These are phyloP conservation scores for Asparagopsis taxiformis DNA, from an alignment of 31 red algal genomes.

Conservation along the genomic window DNA sequence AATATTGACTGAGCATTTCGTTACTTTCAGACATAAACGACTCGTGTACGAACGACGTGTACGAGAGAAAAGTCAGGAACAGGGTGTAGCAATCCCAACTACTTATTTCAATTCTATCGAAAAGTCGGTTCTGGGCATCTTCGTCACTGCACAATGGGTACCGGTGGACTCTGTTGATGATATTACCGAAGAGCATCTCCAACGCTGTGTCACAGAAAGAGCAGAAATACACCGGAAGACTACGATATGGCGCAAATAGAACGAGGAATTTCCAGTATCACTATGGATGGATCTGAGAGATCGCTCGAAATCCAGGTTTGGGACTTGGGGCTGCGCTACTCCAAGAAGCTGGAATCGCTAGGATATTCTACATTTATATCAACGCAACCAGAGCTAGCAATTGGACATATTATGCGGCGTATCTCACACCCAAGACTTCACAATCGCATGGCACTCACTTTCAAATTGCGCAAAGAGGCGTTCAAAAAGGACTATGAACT, in stretches of 20 bases:
- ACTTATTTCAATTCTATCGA: too few species aligned
- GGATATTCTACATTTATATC: background rate
- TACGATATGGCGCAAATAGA: constrained; percentile 20
- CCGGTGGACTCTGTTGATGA: constrained; percentile 5
- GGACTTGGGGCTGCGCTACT: background rate
- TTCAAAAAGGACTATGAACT: background rate
- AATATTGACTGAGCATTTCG: too few species aligned
- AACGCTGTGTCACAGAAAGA: background rate
- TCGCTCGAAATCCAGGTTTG: background rate
- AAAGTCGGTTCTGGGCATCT: too few species aligned
- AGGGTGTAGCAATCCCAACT: too few species aligned
- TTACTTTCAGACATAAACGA: too few species aligned
- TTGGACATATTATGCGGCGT: background rate
- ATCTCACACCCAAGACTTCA: background rate
- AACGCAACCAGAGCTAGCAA: background rate
- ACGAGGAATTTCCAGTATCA: background rate
- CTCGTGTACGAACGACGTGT: too few species aligned
- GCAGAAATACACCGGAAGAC: background rate
- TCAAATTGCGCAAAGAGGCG: background rate
- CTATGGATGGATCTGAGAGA: constrained; percentile 1
- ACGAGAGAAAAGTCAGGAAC: too few species aligned
- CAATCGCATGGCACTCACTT: background rate
- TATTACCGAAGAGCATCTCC: constrained; percentile 25
- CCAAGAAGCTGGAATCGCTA: background rate
- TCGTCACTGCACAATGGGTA: too few species aligned